phyloP scores from a whole-genome alignment of 768 basidiomycete species.

The Tulasnella sp. region DNA sequence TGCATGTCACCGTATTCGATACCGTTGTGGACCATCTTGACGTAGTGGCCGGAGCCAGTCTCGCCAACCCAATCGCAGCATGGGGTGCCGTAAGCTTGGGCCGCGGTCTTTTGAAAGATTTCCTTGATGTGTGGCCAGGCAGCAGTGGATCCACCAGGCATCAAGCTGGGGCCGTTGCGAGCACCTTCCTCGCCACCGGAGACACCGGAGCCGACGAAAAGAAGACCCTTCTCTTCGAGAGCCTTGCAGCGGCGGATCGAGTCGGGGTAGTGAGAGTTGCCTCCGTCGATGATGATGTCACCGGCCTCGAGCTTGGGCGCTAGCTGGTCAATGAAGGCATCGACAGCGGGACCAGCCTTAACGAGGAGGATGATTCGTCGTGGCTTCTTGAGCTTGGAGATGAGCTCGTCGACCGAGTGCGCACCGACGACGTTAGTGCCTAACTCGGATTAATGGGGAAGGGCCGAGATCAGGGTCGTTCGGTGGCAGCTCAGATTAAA shows the following conservation, averaged over 20 bases:
- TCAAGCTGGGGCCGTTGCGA: conserved; percentile 91
- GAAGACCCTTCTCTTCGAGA: conserved; percentile 85
- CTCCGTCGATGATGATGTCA: conserved; percentile 99
- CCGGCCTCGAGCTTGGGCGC: conserved; percentile 83
- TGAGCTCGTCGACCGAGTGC: conserved; percentile 84
- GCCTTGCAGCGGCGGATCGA: conserved; percentile 89
- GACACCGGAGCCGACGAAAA: conserved; percentile 97
- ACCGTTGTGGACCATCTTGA: conserved; percentile 66
- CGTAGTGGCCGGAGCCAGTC: conserved; percentile 91
- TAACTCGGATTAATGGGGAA: conserved; percentile 24
- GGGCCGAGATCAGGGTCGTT: neutral
- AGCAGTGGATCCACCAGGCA: conserved; percentile 91
- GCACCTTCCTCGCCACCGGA: conserved; percentile 99
- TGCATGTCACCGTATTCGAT: conserved; percentile 99
- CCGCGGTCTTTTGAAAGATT: conserved; percentile 97
- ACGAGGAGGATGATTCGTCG: conserved; percentile 98
- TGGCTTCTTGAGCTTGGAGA: conserved; percentile 83
- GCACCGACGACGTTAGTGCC: conserved; percentile 95
- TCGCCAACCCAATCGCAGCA: conserved; percentile 99
- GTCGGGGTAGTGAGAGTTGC: conserved; percentile 98
- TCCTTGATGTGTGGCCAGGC: conserved; percentile 97
- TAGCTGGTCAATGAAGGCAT: conserved; percentile 87
- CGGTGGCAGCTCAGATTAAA: neutral
- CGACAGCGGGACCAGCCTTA: conserved; percentile 94
- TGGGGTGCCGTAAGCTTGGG: conserved; percentile 87